Evolutionary conservation across 139 green algal genomes (phyloP), one percentile per base, ranked within the genome.

Genomic region (Tetraselmis striata): DNA sequence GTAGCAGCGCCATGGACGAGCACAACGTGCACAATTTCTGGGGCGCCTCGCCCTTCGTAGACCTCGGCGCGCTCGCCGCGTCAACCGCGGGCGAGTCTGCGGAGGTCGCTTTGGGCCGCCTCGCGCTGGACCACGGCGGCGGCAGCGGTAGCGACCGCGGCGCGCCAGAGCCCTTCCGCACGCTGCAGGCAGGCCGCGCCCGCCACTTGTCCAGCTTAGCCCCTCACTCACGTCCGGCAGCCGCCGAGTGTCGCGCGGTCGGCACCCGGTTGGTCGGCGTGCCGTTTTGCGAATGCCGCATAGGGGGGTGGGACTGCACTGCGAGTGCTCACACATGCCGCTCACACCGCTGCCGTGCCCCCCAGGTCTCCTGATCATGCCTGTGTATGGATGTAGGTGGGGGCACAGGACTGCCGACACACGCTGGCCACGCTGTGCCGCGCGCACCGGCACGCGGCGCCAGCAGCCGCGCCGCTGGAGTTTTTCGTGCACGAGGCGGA

Each of bases 401-500:
- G 85, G 23, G 86, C 90, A 0, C 90, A 87, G 45, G 91, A 94
- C 74, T 87, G 83, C n/a, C 86, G 91, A 1, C 88, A 94, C 81
- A 93, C 90, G 27, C 79, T 77, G 24, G 23, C 30, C 30, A 76
- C 78, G 25, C 78, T 90, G 0, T 84, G 79, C 76, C 86, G 78
- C 1, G 30, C 59, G 25, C 24, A 59, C 2, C 83, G 86, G 1
- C 85, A 88, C 30, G 24, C 32, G 11, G 1, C 58, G 2, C 31
- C 26, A 5, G 25, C 26, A 0, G 79, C 76, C 32, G 23, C n/a
- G 30, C 1, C 2, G 25, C 1, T 74, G 1, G 29, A 77, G 24
- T 67, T 95, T 29, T 89, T 87, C n/a, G 86, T 95, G 2, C 92
- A 90, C 80, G 92, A 95, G 83, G 87, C 90, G 32, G 83, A 89